Base-by-base conservation (phyloP, 495 filamentous ascomycete species). In the Talaromyces liani region DNA sequence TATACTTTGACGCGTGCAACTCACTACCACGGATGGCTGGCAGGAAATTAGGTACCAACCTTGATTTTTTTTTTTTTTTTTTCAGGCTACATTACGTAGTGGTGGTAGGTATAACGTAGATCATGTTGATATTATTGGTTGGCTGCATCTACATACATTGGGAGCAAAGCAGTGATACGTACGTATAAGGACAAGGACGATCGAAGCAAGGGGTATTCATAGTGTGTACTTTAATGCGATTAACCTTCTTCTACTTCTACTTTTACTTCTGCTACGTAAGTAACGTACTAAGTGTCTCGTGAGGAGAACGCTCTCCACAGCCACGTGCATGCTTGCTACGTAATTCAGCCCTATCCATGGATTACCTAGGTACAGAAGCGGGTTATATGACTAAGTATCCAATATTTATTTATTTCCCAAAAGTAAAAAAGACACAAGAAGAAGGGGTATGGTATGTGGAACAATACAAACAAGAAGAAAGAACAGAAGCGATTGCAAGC, bases 391-490 rank as follows among this genome's bases (percentile, higher is more conserved):
- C 29, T 31, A 6, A 31, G 5, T 7, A 16, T 45, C 39, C 39
- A 47, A 49, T 49, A 49, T 31, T 31, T 20, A 49, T 49, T 18
- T 49, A 49, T 24, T 49, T 49, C 18, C 45, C 45, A 18, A 39
- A 39, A 49, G 6, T 1, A 49, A 49, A 49, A 49, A 20, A 18
- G n/a, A 49, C 5, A 45, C 12, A 45, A 45, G 16, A 45, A 45
- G 6, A 9, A 49, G n/a, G 45, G 53, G 53, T 56, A 56, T 56
- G 27, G 10, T 27, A 56, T 56, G 53, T 47, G 24, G 10, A 29
- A 20, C n/a, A 56, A 29, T 56, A 56, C 53, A 56, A 8, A 56
- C 53, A 56, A 56, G 53, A 56, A 56, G 27, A 56, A 56, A 29
- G 29, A 6, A 56, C 6, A 24, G 7, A 7, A 31, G 1, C 29